Evolutionary conservation across 495 filamentous ascomycete species (phyloP), one percentile per base, ranked within the genome.

Genomic region (Hyaloscypha bicolor): DNA sequence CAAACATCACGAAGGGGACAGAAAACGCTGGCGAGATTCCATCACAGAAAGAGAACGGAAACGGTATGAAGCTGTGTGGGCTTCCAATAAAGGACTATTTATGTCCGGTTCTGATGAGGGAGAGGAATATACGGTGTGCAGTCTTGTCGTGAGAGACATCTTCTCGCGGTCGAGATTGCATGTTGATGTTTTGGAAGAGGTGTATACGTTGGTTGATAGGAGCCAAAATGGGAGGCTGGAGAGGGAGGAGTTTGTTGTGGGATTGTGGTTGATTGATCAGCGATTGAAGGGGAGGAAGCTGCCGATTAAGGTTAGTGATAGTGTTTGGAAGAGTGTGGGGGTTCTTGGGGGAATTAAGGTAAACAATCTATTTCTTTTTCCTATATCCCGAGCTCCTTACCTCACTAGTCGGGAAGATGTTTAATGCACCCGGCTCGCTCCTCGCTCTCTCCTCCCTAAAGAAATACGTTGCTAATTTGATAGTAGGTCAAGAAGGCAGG

Each of bases 51-150:
- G 87, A 9, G 92, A 97, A 72, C 84, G 93, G 45, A 93, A 91
- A 71, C 83, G 94, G n/a, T 98, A 98, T 72, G 95, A 98, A 78
- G 96, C 93, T 5, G 89, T 99, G 4, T 99, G 93, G 93, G 95
- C 96, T 30, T 93, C 93, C 21, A 98, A 99, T 72, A 87, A 87
- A 65, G 94, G 93, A 0, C 63, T 94, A n/a, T 77, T 61, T 33
- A 60, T 67, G 9, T 39, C 62, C 55, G 39, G 45, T 4, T 42
- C 48, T 6, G 53, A 67, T 9, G 32, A 57, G 0, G 68, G 73
- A 68, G 66, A 48, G 22, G 42, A 25, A 22, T 87, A 90, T 6
- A 80, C 84, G 70, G 90, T 98, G 9, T 81, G 88, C n/a, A 91
- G 91, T 69, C 76, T 96, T 0, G 87, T 97, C 39, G 93, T 90